Percentiles rank a stretch among this genome's conserved stretches.
Conservation (phyloP, 2,329 filamentous ascomycete species). For the Aspergillus quadrilineatus region DNA sequence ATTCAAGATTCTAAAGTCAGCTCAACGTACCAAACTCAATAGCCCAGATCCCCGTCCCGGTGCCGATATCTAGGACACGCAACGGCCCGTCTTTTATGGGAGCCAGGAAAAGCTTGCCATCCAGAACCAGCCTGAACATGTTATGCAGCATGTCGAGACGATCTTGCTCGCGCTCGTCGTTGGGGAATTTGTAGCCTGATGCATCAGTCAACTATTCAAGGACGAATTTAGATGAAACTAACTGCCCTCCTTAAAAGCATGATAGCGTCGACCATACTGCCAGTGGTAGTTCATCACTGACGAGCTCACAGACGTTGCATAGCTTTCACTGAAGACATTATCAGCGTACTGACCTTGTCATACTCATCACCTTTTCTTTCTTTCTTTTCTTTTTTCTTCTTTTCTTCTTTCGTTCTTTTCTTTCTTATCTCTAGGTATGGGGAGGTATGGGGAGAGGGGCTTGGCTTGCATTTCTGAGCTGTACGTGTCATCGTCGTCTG, state of each 20-base stretch:
- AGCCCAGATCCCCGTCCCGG: slow-evolving; percentile 3
- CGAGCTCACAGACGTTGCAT: slow-evolving; percentile 5
- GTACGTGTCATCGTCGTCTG: background rate
- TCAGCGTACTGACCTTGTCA: too few relatives aligned
- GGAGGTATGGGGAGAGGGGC: too few relatives aligned
- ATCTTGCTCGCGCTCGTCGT: slow-evolving; percentile 12
- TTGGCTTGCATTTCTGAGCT: background rate
- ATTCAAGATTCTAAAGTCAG: too few relatives aligned
- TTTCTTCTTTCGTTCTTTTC: too few relatives aligned
- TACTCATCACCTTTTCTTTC: too few relatives aligned
- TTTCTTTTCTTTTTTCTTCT: too few relatives aligned
- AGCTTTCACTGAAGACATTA: background rate
- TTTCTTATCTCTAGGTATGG: too few relatives aligned
- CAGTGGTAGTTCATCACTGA: background rate
- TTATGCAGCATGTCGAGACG: slow-evolving; percentile 24
- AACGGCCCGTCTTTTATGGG: slow-evolving; percentile 7
- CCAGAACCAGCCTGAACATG: slow-evolving; percentile 29
- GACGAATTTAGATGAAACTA: background rate
- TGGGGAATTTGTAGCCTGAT: slow-evolving; percentile 14
- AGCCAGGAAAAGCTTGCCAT: slow-evolving; percentile 28
- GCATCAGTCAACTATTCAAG: background rate
- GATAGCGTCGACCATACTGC: slow-evolving; percentile 7
- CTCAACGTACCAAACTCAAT: slow-evolving; percentile 22
- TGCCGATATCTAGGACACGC: slow-evolving; percentile 24
- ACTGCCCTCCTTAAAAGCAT: slow-evolving; percentile 12